Evolutionary conservation across 768 basidiomycete species (phyloP), one percentile per base, ranked within the genome.

Genomic region (Ephemerocybe angulata): DNA sequence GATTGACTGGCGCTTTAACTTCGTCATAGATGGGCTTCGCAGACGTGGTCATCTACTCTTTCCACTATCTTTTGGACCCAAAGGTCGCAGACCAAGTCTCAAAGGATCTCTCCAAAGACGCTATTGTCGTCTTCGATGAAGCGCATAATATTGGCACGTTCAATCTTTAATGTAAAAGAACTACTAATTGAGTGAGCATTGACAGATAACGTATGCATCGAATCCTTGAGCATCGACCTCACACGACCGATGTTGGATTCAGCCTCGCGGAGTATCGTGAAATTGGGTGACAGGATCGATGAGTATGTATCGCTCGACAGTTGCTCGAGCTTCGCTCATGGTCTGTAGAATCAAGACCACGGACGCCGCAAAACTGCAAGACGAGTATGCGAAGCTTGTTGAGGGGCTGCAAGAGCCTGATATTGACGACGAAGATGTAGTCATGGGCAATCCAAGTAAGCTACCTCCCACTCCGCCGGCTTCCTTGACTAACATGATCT

Each of bases 1-100:
- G 15, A 43, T 60, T 40, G 33, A 38, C 25, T 53, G n/a, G n/a
- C n/a, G n/a, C 62, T 51, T 25, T 27, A 37, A 37, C 57, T 58
- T 30, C 29, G 44, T 52, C 43, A 35, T 60, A 98, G 96, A 88
- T 99, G 84, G 88, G 93, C 0, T 96, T 95, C 69, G 91, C 90
- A 33, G 92, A 97, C 67, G 80, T 98, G 62, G 85, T 99, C 70
- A 98, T 99, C 70, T 99, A 98, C 67, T 99, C 97, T 19, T 99
- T 98, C 72, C 97, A 99, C 70, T 99, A 99, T 68, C 78, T 99
- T 28, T 82, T 99, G 28, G 97, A 99, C 72, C 97, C 97, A 2
- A 99, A 99, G 71, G 95, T 99, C 38, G 97, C 97, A 0, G 97
- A 98, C 62, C 95, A 98, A 73, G 97, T 99, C 13, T 98, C 97